Evolutionary conservation across 345 rosid species (phyloP), one percentile per base, ranked within the genome.

Genomic region (Populus alba): DNA sequence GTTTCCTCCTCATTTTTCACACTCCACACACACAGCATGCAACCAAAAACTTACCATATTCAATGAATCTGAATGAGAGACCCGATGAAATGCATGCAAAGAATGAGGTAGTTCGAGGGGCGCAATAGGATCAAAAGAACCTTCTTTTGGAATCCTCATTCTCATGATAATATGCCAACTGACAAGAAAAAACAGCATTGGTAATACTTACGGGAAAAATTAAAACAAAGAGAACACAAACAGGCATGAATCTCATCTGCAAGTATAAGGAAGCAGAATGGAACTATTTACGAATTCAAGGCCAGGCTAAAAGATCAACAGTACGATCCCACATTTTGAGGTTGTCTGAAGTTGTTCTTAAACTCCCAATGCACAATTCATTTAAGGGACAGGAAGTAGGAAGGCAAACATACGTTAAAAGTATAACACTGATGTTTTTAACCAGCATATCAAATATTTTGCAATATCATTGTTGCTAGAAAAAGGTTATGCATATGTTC

Each of bases 61-160:
- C 47, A 86, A 45, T 81, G 73, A 23, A 72, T 90, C 92, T 39
- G 84, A 70, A 47, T 71, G 63, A 38, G 92, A 87, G 73, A 90
- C 87, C 69, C 88, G 93, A 77, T 90, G 93, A 83, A 91, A 84
- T 68, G 91, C 89, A 33, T 91, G 96, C 85, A 91, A 79, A 39
- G 93, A 90, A 84, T 91, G 93, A 31, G 96, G 96, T 70, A 90
- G 87, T 45, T 91, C 92, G 76, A 87, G 96, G 61, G 91, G 92
- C 35, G 90, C 86, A 83, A 87, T 87, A 63, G 91, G 95, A 29
- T 91, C 96, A 74, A 86, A 88, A 45, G 91, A 69, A 71, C 89
- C 91, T 82, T 87, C 84, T 76, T 86, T 81, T 5, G 90, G 89
- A 61, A 78, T 57, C 80, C 65, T 90, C 91, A 89, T 90, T 79